A percentile compares a stretch with the other conserved stretches of the same genome.
Conservation (phyloP, 805 yeast species). For the Yarrowia sp. region DNA sequence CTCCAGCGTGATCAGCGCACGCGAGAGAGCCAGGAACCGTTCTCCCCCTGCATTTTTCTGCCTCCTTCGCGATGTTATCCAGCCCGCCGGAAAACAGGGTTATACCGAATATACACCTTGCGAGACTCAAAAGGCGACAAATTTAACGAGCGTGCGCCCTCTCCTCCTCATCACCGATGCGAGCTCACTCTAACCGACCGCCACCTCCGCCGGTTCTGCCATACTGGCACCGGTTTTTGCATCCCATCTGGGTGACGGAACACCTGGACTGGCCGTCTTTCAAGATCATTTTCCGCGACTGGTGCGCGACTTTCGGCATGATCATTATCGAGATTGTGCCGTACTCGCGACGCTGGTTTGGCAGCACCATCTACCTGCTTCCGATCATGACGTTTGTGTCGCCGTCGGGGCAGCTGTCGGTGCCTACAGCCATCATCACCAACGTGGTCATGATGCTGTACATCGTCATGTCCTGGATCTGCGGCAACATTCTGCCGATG, state of each 20-base stretch:
- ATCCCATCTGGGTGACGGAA: constrained; percentile 13
- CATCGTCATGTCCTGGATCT: constrained; percentile 14
- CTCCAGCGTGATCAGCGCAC: no score
- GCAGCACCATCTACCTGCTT: constrained; percentile 8
- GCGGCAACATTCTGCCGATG: constrained; percentile 22
- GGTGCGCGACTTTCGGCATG: constrained; percentile 10
- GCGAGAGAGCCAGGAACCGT: no score
- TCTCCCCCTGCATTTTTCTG: no score
- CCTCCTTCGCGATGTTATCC: neutral
- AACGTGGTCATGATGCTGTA: constrained; percentile 8
- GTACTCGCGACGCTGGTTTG: neutral
- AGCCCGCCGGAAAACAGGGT: neutral
- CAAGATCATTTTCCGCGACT: neutral
- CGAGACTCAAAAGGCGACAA: neutral
- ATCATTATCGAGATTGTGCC: neutral
- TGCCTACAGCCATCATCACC: constrained; percentile 6
- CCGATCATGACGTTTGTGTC: constrained; percentile 19
- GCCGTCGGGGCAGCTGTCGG: constrained; percentile 1
- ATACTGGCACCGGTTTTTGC: constrained; percentile 13
- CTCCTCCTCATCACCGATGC: neutral
- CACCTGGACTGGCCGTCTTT: constrained; percentile 15
- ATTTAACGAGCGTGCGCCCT: neutral
- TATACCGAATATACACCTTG: neutral
- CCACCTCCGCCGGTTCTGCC: constrained; percentile 4
- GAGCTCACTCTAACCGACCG: constrained; percentile 23